Evolutionary conservation across 139 green algal genomes (phyloP).

Genomic region (Edaphochlamys debaryana): DNA sequence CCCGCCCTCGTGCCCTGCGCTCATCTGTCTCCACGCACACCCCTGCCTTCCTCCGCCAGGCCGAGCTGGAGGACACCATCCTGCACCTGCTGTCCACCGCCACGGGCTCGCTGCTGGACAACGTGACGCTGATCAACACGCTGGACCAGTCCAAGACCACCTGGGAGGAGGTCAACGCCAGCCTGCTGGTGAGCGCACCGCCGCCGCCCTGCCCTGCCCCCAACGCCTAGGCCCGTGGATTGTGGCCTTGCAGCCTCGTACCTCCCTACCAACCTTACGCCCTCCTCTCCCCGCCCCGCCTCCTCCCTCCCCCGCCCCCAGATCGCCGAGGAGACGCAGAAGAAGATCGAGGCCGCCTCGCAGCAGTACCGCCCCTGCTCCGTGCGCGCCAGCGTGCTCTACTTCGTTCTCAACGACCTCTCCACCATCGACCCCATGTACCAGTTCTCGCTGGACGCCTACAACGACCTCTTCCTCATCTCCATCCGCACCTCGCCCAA

Average conservation of each 20-base stretch:
- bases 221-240: too few relatives aligned
- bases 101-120: slow-evolving; percentile 83
- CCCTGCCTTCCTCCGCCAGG: slow-evolving; percentile 47
- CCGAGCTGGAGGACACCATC: slow-evolving; percentile 87
- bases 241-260: too few relatives aligned
- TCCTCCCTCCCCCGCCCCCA: too few relatives aligned
- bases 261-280: too few relatives aligned
- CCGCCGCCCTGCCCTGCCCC: too few relatives aligned
- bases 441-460: slow-evolving; percentile 90
- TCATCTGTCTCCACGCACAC: too few relatives aligned
- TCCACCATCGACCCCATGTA: slow-evolving; percentile 88
- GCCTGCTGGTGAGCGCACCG: slow-evolving; percentile 18
- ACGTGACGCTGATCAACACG: slow-evolving; percentile 86
- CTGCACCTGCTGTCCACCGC: slow-evolving; percentile 80
- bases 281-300: too few relatives aligned
- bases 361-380: slow-evolving; percentile 76
- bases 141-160: slow-evolving; percentile 84
- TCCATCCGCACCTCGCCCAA: slow-evolving; percentile 66
- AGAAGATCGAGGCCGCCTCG: slow-evolving; percentile 78
- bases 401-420: slow-evolving; percentile 88
- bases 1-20: too few relatives aligned
- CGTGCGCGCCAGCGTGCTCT: slow-evolving; percentile 77
- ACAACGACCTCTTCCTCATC: slow-evolving; percentile 83
- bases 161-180: slow-evolving; percentile 82
- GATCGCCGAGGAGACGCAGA: slow-evolving; percentile 77